Evolutionary conservation across 345 rosid species (phyloP).

Genomic region (Ceriops zippeliana): DNA sequence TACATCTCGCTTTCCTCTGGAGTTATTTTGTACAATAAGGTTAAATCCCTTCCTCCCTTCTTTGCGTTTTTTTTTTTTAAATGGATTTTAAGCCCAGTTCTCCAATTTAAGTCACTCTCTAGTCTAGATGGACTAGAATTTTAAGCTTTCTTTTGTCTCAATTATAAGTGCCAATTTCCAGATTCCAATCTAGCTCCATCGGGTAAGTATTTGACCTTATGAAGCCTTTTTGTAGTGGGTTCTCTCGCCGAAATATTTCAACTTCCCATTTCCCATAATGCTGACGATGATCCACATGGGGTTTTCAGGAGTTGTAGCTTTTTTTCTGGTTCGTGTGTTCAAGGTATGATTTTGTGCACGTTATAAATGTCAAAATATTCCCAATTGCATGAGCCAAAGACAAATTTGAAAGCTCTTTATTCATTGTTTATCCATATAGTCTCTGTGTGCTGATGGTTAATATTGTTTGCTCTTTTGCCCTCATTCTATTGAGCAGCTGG

Average conservation of each 20-base stretch:
- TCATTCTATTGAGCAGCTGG: slow-evolving; percentile 54
- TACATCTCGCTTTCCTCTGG: slow-evolving; percentile 87
- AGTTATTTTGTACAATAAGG: slow-evolving; percentile 96
- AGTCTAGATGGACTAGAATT: not conserved
- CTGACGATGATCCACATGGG: slow-evolving; percentile 98
- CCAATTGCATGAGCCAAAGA: not conserved
- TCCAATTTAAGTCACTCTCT: not conserved
- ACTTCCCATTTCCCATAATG: slow-evolving; percentile 84
- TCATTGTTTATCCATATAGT: not conserved
- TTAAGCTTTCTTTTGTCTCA: not conserved
- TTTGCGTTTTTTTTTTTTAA: not conserved
- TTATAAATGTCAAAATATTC: too few species aligned
- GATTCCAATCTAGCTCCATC: not conserved
- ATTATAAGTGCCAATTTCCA: not conserved
- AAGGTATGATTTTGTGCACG: slow-evolving; percentile 47
- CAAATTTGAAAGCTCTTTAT: not conserved
- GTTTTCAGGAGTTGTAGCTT: slow-evolving; percentile 70
- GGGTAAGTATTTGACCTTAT: not conserved
- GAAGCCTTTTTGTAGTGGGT: slow-evolving; percentile 73
- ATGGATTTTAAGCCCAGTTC: not conserved
- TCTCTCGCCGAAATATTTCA: slow-evolving; percentile 84
- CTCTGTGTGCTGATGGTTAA: not conserved
- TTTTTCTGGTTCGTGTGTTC: slow-evolving; percentile 84
- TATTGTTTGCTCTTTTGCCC: not conserved
- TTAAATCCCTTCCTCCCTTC: slow-evolving; percentile 14